Evolutionary conservation across 768 basidiomycete genomes (phyloP), one percentile per base, ranked within the genome.

Genomic region (Epithele typhae): DNA sequence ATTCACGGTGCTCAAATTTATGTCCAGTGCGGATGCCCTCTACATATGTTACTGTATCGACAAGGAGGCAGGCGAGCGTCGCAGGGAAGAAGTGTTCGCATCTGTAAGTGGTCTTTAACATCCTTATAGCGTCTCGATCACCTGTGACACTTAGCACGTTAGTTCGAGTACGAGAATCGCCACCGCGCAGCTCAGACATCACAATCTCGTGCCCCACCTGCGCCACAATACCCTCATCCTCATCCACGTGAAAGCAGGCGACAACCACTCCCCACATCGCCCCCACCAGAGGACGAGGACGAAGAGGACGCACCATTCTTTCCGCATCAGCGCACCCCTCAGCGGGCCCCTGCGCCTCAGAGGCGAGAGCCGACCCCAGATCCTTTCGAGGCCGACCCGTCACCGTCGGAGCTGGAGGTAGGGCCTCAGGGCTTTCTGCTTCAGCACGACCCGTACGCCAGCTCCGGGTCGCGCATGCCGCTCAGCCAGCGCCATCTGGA

Each of bases 31-130:
- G 46, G 82, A 85, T 55, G 75, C 81, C 8, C 51, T 85, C 48
- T 85, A 82, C 58, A 68, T 85, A 37, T 85, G 84, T 54, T 80
- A 82, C 55, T 79, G 79, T 49, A 78, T 84, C 35, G 83, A 84
- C 57, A 70, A 76, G 49, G 77, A 79, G 22, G 63, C 67, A 3
- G 78, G 79, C 2, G 68, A 75, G 33, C 64, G 62, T 34, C 78
- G 75, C 41, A 71, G 71, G 42, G 68, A 72, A 24, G 73, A 80
- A 53, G 82, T 80, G 11, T 77, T 76, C 49, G 64, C 69, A 18
- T 76, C 81, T 25, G 82, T 84, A 54, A 62, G 77, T 66, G 14
- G 8, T 30, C 39, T 18, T 3, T 5, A 25, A 24, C 33, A 15
- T 36, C 7, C 21, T n/a, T n/a, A n/a, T n/a, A n/a, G n/a, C n/a